Evolutionary conservation across 139 green algal species (phyloP).

Genomic region (Ostreobium quekettii): DNA sequence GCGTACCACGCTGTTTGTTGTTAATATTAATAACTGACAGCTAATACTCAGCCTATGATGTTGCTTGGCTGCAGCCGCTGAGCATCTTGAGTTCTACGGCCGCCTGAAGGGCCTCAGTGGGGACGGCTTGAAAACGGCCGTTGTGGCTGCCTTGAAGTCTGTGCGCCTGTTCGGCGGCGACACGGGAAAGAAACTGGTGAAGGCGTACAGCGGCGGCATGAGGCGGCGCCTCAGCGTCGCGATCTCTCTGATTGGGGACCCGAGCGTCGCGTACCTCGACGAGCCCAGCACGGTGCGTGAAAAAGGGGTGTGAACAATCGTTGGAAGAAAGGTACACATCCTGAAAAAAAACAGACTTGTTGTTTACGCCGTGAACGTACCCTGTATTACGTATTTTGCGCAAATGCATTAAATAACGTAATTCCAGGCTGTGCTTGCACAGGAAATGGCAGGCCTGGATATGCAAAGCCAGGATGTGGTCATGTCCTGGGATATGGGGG

Average conservation of each 20-base stretch:
- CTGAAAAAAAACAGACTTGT: too few species aligned
- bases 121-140: conserved; percentile 23
- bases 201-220: conserved; percentile 37
- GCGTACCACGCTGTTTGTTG: too few species aligned
- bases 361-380: not conserved
- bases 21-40: too few species aligned
- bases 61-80: conserved; percentile 25
- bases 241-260: conserved; percentile 45
- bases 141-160: conserved; percentile 32
- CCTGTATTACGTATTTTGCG: too few species aligned
- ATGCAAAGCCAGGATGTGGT: too few species aligned
- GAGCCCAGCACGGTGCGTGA: conserved; percentile 16
- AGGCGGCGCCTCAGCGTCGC: conserved; percentile 54
- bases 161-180: conserved; percentile 37
- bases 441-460: too few species aligned
- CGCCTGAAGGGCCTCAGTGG: conserved; percentile 54
- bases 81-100: conserved; percentile 78
- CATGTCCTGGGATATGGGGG: too few species aligned
- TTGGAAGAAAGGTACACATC: too few species aligned
- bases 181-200: not conserved
- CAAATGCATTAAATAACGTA: too few species aligned
- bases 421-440: too few species aligned
- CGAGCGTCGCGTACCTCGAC: conserved; percentile 21
- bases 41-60: too few species aligned
- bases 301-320: too few species aligned